Conservation (phyloP, 2,329 filamentous ascomycete genomes). For the Dendrostoma leiphaemia region DNA sequence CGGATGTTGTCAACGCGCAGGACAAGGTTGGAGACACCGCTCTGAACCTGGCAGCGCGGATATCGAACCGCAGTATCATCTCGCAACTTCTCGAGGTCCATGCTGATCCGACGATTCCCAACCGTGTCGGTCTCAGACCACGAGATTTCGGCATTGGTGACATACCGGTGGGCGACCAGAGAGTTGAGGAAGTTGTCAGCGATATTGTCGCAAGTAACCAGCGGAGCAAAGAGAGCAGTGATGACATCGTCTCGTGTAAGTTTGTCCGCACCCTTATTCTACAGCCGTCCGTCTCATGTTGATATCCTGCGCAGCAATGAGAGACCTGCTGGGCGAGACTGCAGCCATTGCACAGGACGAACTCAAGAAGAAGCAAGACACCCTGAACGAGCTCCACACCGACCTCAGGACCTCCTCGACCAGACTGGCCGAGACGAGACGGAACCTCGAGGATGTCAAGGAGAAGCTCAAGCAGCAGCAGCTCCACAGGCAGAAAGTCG, state of each 20-base stretch:
- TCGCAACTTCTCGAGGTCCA: slow-evolving; percentile 95
- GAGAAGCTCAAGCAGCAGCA: slow-evolving; percentile 62
- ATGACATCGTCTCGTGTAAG: slow-evolving; percentile 78
- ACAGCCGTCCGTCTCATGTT: slow-evolving; percentile 11
- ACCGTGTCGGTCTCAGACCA: slow-evolving; percentile 82
- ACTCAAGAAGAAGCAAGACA: slow-evolving; percentile 78
- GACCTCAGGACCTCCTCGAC: slow-evolving; percentile 78
- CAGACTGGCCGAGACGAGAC: slow-evolving; percentile 74
- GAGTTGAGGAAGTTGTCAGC: slow-evolving; percentile 44
- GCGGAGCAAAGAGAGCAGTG: slow-evolving; percentile 68
- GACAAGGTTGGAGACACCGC: slow-evolving; percentile 95
- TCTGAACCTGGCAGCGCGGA: slow-evolving; percentile 87
- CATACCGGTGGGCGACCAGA: slow-evolving; percentile 63
- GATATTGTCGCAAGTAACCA: slow-evolving; percentile 45
- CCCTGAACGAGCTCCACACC: slow-evolving; percentile 77
- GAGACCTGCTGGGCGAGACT: slow-evolving; percentile 76
- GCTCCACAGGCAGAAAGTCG: slow-evolving; percentile 68
- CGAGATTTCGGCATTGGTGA: slow-evolving; percentile 92
- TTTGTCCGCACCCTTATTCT: slow-evolving; percentile 22
- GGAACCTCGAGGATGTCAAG: slow-evolving; percentile 69
- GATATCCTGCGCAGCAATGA: slow-evolving; percentile 65
- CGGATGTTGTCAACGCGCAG: slow-evolving; percentile 92
- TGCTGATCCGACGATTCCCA: slow-evolving; percentile 87
- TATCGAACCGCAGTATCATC: slow-evolving; percentile 91
- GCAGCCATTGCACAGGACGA: slow-evolving; percentile 77